phyloP scores from a whole-genome alignment of 768 basidiomycete species.

The Tubosaeta sp. region DNA sequence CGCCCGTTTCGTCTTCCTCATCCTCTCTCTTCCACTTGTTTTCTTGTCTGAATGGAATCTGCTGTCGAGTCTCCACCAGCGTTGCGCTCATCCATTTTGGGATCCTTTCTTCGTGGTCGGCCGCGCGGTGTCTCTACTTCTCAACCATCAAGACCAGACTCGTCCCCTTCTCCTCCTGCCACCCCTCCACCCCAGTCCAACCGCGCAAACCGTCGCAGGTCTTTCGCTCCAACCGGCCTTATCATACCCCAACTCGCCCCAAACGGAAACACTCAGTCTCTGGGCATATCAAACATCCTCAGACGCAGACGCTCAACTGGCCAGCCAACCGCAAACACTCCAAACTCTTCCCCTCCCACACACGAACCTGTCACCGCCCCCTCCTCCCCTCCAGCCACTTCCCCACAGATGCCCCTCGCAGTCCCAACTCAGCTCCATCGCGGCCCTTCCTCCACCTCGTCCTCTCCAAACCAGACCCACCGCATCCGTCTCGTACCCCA shows the following conservation, averaged over 20 bases:
- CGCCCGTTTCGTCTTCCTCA: neutral
- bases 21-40: neutral
- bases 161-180: constrained; percentile 42
- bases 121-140: constrained; percentile 67
- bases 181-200: constrained; percentile 33
- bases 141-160: constrained; percentile 33
- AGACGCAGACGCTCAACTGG: constrained; percentile 64
- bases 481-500: constrained; percentile 95
- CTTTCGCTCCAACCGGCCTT: constrained; percentile 36
- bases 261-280: constrained; percentile 27
- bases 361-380: constrained; percentile 5
- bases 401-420: constrained; percentile 16
- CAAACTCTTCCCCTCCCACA: constrained; percentile 5
- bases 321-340: constrained; percentile 34
- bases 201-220: constrained; percentile 35
- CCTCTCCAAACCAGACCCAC: constrained; percentile 38
- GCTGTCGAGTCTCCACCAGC: constrained; percentile 29
- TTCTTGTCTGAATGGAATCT: constrained; percentile 2
- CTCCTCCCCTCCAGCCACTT: constrained; percentile 10
- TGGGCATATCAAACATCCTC: constrained; percentile 60
- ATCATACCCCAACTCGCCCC: constrained; percentile 34
- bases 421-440: constrained; percentile 21
- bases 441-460: constrained; percentile 15
- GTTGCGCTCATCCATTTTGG: constrained; percentile 58
- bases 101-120: constrained; percentile 66